Evolutionary conservation across 257 asterid genomes (phyloP), one percentile per base, ranked within the genome.

Genomic region (Verbena officinalis): DNA sequence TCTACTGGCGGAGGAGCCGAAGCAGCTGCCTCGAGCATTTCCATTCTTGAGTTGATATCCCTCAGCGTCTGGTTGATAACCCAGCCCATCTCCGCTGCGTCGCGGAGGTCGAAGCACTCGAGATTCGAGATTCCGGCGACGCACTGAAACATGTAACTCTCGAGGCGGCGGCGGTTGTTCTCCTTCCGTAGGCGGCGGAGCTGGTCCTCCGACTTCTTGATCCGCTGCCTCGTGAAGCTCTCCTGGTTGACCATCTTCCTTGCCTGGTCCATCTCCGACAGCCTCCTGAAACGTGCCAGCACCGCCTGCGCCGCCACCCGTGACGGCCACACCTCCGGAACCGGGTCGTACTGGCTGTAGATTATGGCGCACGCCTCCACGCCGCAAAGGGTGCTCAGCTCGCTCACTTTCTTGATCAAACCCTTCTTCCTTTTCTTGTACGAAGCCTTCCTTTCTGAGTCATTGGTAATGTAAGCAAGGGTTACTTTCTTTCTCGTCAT

Each of bases 351-450:
- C 3, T 31, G 78, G 69, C 85, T 71, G 72, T 76, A 82, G 59
- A 82, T 67, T 40, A 82, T 66, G 6, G 62, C 77, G 31, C 83
- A 79, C 2, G 83, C 81, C 0, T 74, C 75, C 3, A 82, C 80
- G 13, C 72, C 88, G 40, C 88, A 79, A 0, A 82, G 81, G 11
- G 73, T 74, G 76, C 67, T 70, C 4, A 82, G 33, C 58, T 82
- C 85, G 6, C 59, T 49, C 19, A 72, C 77, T n/a, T 82, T 79
- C 69, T 82, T 82, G 33, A 82, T 62, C 34, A 82, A 48, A 0
- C 88, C 88, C 70, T 66, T 82, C 81, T 79, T 82, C 7, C 88
- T 39, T 12, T 82, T 82, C 67, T 72, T 73, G 70, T 42, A 82
- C 0, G 88, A 74, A 0, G 88, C 85, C 64, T 72, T 74, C 27